These are phyloP conservation scores for Sclerospora graminicola DNA, from an alignment of 352 stramenopile genomes.

Conservation along the genomic window DNA sequence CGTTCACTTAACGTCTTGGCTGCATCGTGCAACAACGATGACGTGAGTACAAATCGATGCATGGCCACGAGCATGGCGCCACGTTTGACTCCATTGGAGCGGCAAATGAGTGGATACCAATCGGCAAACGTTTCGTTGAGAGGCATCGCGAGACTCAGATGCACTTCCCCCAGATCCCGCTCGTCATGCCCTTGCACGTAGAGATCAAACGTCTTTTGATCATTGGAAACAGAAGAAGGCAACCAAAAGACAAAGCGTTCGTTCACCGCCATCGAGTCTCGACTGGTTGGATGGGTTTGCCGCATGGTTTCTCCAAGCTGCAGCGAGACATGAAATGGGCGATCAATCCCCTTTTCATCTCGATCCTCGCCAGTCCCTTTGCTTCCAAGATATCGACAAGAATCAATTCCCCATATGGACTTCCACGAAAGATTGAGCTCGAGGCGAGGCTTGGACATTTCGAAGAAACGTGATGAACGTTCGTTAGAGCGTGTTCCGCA, in stretches of 20 bases:
- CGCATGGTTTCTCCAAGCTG: conserved; percentile 26
- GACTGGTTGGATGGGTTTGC: conserved; percentile 20
- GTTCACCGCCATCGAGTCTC: conserved; percentile 25
- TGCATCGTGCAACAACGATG: conserved; percentile 33
- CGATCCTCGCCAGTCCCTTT: conserved; percentile 35
- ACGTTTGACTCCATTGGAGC: conserved; percentile 44
- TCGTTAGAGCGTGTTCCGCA: conserved; percentile 31
- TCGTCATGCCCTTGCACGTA: conserved; percentile 37
- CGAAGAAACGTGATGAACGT: conserved; percentile 38
- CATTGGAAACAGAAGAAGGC: conserved; percentile 31
- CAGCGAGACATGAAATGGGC: conserved; percentile 37
- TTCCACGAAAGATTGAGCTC: conserved; percentile 26
- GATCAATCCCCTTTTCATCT: conserved; percentile 28
- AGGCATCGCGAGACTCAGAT: conserved; percentile 51
- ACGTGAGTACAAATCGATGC: conserved; percentile 48
- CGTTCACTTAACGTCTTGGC: conserved; percentile 30
- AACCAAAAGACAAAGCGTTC: conserved; percentile 71
- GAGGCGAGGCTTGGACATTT: conserved; percentile 7
- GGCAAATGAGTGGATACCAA: conserved; percentile 54
- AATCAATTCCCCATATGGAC: conserved; percentile 54
- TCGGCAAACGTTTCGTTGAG: conserved; percentile 57
- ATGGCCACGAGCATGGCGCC: conserved; percentile 37
- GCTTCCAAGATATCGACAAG: conserved; percentile 54
- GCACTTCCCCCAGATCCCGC: conserved; percentile 58
- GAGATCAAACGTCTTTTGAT: conserved; percentile 33